Percentiles rank a stretch among this genome's conserved stretches.
Conservation (phyloP, 495 filamentous ascomycete genomes). For the Geopyxis carbonaria region DNA sequence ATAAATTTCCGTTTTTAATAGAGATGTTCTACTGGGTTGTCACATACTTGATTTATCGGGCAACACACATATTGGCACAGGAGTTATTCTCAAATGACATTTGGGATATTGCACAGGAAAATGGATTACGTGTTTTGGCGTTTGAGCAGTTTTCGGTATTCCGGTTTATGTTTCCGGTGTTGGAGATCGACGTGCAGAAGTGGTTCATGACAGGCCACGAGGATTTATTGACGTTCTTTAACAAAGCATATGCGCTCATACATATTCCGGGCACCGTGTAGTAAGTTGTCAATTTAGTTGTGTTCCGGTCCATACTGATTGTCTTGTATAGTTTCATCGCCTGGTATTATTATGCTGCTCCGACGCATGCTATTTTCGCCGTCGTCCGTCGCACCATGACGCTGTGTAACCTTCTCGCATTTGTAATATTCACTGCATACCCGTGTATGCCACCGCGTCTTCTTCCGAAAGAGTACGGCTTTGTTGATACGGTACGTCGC, state of each 20-base stretch:
- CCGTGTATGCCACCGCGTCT: constrained; percentile 50
- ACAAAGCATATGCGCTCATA: constrained; percentile 45
- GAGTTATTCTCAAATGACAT: constrained; percentile 42
- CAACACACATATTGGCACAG: constrained; percentile 43
- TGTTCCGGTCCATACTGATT: no score
- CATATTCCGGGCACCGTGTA: constrained; percentile 52
- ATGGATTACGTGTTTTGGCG: constrained; percentile 44
- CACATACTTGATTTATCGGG: constrained; percentile 47
- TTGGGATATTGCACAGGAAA: constrained; percentile 48
- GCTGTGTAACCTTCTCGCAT: constrained; percentile 44
- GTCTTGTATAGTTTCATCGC: no score
- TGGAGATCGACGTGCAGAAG: constrained; percentile 38
- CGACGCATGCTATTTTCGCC: constrained; percentile 38
- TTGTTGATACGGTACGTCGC: constrained; percentile 46
- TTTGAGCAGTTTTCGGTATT: constrained; percentile 40
- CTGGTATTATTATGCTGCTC: constrained; percentile 49
- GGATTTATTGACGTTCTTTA: constrained; percentile 39
- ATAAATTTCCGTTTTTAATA: constrained; percentile 55
- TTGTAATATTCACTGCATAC: constrained; percentile 43
- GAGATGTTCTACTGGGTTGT: constrained; percentile 72
- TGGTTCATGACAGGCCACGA: constrained; percentile 45
- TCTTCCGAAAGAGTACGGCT: constrained; percentile 41
- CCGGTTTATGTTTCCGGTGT: constrained; percentile 38
- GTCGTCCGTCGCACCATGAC: constrained; percentile 44
- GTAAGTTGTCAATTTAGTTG: no score